Base-by-base conservation (phyloP, 2,329 filamentous ascomycete genomes). In the Cytospora leucostoma region DNA sequence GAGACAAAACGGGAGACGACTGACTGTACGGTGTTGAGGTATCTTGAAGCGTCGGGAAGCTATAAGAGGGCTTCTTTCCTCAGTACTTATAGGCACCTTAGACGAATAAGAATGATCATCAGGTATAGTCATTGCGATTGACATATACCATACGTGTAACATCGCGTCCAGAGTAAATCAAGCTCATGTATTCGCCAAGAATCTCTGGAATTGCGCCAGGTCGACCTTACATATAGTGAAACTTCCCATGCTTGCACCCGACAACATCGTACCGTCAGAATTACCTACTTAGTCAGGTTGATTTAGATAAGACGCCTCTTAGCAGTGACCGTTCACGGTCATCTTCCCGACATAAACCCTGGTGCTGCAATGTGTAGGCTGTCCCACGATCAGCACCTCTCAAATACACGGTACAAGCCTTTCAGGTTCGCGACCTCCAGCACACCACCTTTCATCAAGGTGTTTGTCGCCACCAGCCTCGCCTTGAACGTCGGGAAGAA, bases 331-430 rank as follows among this genome's bases (percentile, higher is more conserved):
- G 10, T n/a, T 7, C n/a, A 27, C 34, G 37, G 19, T 3, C 17
- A n/a, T 57, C n/a, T n/a, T 27, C 19, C 37, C 50, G 49, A 53
- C 35, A 47, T 19, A 37, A 50, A 13, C 32, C 35, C 47, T 38
- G 35, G 32, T 56, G n/a, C 27, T 33, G 40, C 52, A 37, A 44
- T 5, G 3, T n/a, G 4, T 10, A 34, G n/a, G 13, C 32, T 32
- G 2, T 27, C 40, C 17, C 37, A 21, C 19, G n/a, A 40, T 65
- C 75, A 98, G 75, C 95, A 98, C 61, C 95, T 81, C 77, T 99
- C 95, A 80, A 99, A 99, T 3, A 98, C 93, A 53, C 91, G 82
- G 75, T 99, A 99, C 63, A 99, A 74, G 0, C 93, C 93, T 75
- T 97, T 98, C 64, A 98, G 76, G 77, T 96, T 92, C 2, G 95